Percentiles rank a stretch among this genome's conserved stretches.
These are phyloP conservation scores for Lophium mytilinum DNA, from an alignment of 495 filamentous ascomycete species.

Conservation along the genomic window DNA sequence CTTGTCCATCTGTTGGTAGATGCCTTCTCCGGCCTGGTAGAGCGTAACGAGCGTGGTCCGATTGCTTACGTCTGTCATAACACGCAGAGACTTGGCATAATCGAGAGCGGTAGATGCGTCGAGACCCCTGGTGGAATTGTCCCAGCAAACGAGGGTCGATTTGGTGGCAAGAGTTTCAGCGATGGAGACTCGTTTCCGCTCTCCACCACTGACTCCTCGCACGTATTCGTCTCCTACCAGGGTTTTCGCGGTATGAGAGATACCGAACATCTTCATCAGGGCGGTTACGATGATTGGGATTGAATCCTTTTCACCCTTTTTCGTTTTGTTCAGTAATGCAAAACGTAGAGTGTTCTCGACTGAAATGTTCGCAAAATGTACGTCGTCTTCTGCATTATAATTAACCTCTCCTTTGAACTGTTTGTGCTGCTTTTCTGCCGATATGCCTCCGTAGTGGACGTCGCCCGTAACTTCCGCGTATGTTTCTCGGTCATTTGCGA, in stretches of 20 bases:
- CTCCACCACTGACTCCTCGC: conserved; percentile 64
- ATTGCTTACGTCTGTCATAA: conserved; percentile 76
- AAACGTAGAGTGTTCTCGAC: conserved; percentile 80
- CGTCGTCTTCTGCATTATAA: conserved; percentile 76
- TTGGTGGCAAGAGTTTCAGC: conserved; percentile 61
- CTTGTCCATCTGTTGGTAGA: conserved; percentile 77
- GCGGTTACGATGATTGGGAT: conserved; percentile 59
- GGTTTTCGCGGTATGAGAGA: conserved; percentile 74
- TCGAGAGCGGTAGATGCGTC: conserved; percentile 75
- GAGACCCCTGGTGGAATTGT: conserved; percentile 74
- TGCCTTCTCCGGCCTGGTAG: conserved; percentile 77
- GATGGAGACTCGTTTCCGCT: conserved; percentile 57
- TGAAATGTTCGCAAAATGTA: conserved; percentile 68
- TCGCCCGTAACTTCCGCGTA: conserved; percentile 65
- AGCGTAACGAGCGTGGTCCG: conserved; percentile 76
- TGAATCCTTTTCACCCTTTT: conserved; percentile 57
- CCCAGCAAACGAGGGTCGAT: conserved; percentile 56
- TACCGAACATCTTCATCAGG: conserved; percentile 65
- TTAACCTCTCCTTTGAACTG: conserved; percentile 74
- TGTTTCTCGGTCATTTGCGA: conserved; percentile 59
- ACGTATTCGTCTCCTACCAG: conserved; percentile 78
- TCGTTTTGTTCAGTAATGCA: conserved; percentile 75
- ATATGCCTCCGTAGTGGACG: conserved; percentile 68
- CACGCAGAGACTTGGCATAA: conserved; percentile 66
- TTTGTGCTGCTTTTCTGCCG: conserved; percentile 57